These are phyloP conservation scores for Zychaea mexicana DNA, from an alignment of 371 early-diverging fungal genomes.

Conservation along the genomic window DNA sequence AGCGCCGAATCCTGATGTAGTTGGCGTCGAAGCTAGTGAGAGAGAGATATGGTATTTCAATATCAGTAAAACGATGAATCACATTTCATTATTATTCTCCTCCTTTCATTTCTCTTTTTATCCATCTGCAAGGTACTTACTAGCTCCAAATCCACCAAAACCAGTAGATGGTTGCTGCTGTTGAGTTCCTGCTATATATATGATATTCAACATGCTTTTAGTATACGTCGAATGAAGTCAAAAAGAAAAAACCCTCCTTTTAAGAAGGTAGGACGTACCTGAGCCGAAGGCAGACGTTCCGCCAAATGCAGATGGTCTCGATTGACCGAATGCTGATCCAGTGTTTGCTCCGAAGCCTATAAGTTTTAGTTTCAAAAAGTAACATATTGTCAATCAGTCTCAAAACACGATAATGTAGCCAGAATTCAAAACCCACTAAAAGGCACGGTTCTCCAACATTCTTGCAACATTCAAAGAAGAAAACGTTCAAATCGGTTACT, in stretches of 20 bases:
- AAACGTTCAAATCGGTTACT: neutral
- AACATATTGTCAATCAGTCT: no score
- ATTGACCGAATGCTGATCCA: constrained; percentile 54
- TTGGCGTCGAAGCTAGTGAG: neutral
- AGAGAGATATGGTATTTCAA: no score
- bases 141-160: constrained; percentile 15
- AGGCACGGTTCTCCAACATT: neutral
- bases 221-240: no score
- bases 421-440: neutral
- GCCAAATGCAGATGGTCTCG: constrained; percentile 41
- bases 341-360: constrained; percentile 37
- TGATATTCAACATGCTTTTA: no score
- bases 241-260: no score
- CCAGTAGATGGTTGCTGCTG: constrained; percentile 3
- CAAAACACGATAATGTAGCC: no score
- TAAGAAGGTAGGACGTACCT: constrained; percentile 19
- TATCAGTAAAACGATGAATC: neutral
- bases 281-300: constrained; percentile 39
- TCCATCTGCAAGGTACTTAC: constrained; percentile 10
- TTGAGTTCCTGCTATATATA: neutral
- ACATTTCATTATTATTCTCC: neutral
- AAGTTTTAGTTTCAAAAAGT: neutral
- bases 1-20: constrained; percentile 36
- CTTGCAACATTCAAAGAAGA: neutral
- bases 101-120: neutral